Base-by-base conservation (phyloP, 805 yeast genomes). In the Ogataea ramenticola region DNA sequence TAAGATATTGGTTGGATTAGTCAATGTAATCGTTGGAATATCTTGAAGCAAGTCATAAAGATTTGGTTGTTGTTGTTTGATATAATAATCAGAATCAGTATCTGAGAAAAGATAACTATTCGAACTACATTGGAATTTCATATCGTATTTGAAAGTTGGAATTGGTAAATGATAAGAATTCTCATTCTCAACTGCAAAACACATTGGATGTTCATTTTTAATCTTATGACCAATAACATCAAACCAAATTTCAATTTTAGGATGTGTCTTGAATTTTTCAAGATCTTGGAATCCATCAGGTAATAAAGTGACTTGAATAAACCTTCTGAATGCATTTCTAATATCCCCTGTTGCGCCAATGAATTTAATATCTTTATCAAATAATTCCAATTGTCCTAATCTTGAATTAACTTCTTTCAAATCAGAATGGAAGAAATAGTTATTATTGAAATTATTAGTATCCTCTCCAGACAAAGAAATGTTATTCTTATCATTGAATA, bases 301-400 rank as follows among this genome's bases (percentile, higher is more conserved):
- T 16, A 59, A 46, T 36, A 65, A 46, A 40, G 58, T 60, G 27
- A 65, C 45, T 26, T 60, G 59, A 16, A 62, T 37, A 19, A 57
- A 54, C 30, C 54, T 50, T 17, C 51, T 57, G 32, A 60, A 64
- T 36, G 56, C 42, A 32, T 56, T 56, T 41, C 49, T 49, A 24
- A 62, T 53, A 40, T 64, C 64, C 37, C 66, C 65, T 4, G 54
- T 57, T 1, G 47, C 44, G 9, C 65, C 66, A 50, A 62, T 57
- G 27, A 60, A 45, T 11, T 45, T 41, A 2, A 55, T 47, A 4
- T 42, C 43, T 39, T 55, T 59, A 39, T 61, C 56, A 29, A 50
- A 41, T 22, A 63, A 43, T 16, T 39, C 39, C 19, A 63, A 49
- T 32, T 46, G 42, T 5, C 57, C 45, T 8, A 63, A 39, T 33